Evolutionary conservation across 2,329 filamentous ascomycete genomes (phyloP).

Genomic region (Penicillium hordei): DNA sequence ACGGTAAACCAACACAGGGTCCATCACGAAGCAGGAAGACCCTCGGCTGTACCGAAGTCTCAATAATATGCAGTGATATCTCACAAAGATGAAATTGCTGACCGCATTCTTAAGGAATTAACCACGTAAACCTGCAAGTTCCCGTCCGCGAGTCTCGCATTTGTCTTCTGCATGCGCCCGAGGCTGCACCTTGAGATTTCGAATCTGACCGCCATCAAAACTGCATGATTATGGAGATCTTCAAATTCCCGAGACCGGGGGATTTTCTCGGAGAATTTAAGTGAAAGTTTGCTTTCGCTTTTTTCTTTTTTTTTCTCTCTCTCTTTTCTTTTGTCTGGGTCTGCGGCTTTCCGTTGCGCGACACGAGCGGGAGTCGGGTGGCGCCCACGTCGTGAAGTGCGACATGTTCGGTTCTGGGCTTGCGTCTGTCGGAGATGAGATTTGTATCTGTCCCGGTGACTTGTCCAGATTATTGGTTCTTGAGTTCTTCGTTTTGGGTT

Average conservation of each 20-base stretch:
- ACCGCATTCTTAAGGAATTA: neutral
- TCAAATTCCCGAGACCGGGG: neutral
- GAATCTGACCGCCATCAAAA: neutral
- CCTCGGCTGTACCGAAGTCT: neutral
- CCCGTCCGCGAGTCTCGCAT: neutral
- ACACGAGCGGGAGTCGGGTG: conserved; percentile 1
- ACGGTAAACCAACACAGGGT: neutral
- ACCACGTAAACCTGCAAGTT: neutral
- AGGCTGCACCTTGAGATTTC: neutral
- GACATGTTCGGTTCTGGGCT: neutral
- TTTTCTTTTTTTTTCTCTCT: neutral
- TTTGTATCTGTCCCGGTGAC: neutral
- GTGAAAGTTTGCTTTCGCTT: neutral
- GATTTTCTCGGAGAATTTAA: conserved; percentile 6
- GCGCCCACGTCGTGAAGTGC: conserved; percentile 1
- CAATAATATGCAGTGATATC: neutral
- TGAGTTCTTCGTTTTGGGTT: neutral
- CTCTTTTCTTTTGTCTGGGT: neutral
- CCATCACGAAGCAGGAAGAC: neutral
- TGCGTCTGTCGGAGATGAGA: conserved; percentile 4
- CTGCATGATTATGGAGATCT: neutral
- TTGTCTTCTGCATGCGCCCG: neutral
- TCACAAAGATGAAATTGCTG: neutral
- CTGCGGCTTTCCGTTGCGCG: conserved; percentile 1
- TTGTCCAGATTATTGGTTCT: neutral